Evolutionary conservation across 2,329 filamentous ascomycete species (phyloP).

Genomic region (Tolypocladium album): DNA sequence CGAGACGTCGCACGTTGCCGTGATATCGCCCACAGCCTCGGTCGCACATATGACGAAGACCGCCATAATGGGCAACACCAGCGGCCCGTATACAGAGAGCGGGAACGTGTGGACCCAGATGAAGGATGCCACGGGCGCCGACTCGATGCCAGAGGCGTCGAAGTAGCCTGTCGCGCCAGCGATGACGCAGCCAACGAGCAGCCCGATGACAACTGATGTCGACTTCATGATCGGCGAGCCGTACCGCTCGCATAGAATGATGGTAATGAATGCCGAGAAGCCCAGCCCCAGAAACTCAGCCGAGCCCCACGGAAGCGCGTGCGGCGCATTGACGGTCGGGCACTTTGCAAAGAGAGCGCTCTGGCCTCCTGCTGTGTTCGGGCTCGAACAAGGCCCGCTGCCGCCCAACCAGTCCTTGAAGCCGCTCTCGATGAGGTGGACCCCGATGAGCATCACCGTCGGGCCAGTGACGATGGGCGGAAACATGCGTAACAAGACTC

Average conservation of each 20-base stretch:
- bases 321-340: conserved; percentile 56
- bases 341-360: conserved; percentile 47
- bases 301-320: conserved; percentile 66
- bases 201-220: conserved; percentile 62
- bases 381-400: conserved; percentile 43
- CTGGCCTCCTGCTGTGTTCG: conserved; percentile 29
- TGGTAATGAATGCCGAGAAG: conserved; percentile 69
- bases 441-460: conserved; percentile 60
- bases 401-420: conserved; percentile 74
- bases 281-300: conserved; percentile 70
- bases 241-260: conserved; percentile 72
- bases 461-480: conserved; percentile 70
- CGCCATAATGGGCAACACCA: conserved; percentile 61
- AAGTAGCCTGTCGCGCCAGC: conserved; percentile 72
- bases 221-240: conserved; percentile 80
- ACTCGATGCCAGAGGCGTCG: conserved; percentile 58
- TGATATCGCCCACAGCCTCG: conserved; percentile 72
- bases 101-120: conserved; percentile 73
- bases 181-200: conserved; percentile 68
- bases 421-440: conserved; percentile 59
- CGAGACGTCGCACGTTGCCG: conserved; percentile 72
- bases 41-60: conserved; percentile 65
- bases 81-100: conserved; percentile 58
- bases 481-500: conserved; percentile 59
- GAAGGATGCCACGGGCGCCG: conserved; percentile 62